Percentiles rank a stretch among this genome's conserved stretches.
phyloP scores from a whole-genome alignment of 352 stramenopile species.

The Globisporangium cederbergense region DNA sequence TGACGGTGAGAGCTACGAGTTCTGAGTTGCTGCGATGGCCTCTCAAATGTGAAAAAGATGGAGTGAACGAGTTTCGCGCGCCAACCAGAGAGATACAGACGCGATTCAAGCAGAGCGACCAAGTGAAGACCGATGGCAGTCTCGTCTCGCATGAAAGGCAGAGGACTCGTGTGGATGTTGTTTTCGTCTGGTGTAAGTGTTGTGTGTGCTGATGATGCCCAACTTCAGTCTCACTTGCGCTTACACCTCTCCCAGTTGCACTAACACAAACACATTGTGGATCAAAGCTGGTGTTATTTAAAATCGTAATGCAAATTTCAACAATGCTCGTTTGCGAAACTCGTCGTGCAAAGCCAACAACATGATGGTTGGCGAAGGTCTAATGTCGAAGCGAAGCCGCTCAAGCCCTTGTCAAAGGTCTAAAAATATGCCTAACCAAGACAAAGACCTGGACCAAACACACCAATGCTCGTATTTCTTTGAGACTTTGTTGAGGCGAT shows the following conservation, averaged over 20 bases:
- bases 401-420: neutral
- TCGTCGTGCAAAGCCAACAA: neutral
- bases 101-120: neutral
- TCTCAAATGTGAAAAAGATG: neutral
- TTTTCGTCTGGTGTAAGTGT: neutral
- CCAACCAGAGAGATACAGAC: neutral
- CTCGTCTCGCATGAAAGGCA: neutral
- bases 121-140: slow-evolving; percentile 6
- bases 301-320: slow-evolving; percentile 11
- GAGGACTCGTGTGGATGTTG: slow-evolving; percentile 7
- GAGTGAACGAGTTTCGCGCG: neutral
- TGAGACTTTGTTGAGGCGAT: neutral
- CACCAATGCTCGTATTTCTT: neutral
- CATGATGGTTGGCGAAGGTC: neutral
- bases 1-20: slow-evolving; percentile 73
- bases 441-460: neutral
- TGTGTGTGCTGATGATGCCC: neutral
- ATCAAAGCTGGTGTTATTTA: slow-evolving; percentile 12
- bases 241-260: slow-evolving; percentile 5
- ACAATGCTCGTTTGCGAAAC: slow-evolving; percentile 4
- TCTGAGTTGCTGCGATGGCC: slow-evolving; percentile 29
- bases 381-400: neutral
- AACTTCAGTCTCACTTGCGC: neutral
- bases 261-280: slow-evolving; percentile 1
- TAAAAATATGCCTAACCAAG: slow-evolving; percentile 2